Percentiles rank a stretch among this genome's conserved stretches.
phyloP scores from a whole-genome alignment of 2,329 filamentous ascomycete genomes.

The Colletotrichum limetticola region DNA sequence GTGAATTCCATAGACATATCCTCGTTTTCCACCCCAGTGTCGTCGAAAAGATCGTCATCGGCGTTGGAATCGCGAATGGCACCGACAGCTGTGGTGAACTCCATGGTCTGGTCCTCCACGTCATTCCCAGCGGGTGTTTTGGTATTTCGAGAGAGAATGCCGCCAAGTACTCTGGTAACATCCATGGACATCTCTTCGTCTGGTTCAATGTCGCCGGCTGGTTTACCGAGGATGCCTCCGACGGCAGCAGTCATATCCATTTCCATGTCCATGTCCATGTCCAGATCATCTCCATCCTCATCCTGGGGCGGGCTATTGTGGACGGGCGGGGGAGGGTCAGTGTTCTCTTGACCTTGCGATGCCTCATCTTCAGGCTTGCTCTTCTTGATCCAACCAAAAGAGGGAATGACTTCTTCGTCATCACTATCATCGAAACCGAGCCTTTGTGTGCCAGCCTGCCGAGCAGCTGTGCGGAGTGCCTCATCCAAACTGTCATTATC shows the following conservation, averaged over 20 bases:
- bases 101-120: conserved; percentile 79
- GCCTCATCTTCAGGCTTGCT: conserved; percentile 44
- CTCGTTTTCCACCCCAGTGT: conserved; percentile 60
- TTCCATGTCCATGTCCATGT: conserved; percentile 62
- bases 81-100: conserved; percentile 83
- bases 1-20: conserved; percentile 87
- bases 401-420: conserved; percentile 78
- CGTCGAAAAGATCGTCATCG: conserved; percentile 43
- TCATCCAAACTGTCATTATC: conserved; percentile 80
- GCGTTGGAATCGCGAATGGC: conserved; percentile 62
- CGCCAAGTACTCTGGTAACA: conserved; percentile 84
- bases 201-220: conserved; percentile 54
- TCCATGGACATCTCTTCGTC: conserved; percentile 91
- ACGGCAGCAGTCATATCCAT: conserved; percentile 68
- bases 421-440: conserved; percentile 58
- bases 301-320: background rate
- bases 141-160: conserved; percentile 70
- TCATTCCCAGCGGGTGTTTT: background rate
- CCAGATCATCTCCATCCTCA: conserved; percentile 47
- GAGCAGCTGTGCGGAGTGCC: conserved; percentile 79
- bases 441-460: conserved; percentile 78
- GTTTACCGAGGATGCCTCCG: conserved; percentile 60
- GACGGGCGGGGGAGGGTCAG: conserved; percentile 36
- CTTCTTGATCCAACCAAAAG: conserved; percentile 80
- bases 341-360: conserved; percentile 58